A percentile compares a stretch with the other conserved stretches of the same genome.
phyloP scores from a whole-genome alignment of 2,329 filamentous ascomycete genomes.

The Lasiodiplodia sp. region DNA sequence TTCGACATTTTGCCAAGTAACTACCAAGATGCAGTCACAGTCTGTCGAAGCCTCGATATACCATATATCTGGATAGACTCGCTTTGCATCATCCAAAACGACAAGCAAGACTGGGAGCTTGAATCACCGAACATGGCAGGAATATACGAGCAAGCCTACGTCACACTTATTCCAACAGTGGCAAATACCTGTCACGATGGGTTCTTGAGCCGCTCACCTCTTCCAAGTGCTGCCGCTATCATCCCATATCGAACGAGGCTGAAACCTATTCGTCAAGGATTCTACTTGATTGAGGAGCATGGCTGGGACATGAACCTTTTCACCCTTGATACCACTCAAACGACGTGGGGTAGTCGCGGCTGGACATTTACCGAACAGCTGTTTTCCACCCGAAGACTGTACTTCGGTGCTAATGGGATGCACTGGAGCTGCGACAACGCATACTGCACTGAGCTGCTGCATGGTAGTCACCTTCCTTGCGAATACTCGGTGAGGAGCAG shows the following conservation, averaged over 20 bases:
- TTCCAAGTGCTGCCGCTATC: background rate
- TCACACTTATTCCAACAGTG: conserved; percentile 19
- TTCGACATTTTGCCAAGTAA: conserved; percentile 3
- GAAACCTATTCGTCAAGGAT: background rate
- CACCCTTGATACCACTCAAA: background rate
- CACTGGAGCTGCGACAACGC: background rate
- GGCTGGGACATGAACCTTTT: background rate
- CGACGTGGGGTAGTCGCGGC: background rate
- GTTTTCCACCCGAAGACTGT: background rate
- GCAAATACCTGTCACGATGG: background rate
- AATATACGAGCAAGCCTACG: conserved; percentile 30
- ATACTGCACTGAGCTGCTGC: background rate
- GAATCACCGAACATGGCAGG: conserved; percentile 13
- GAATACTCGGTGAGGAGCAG: background rate
- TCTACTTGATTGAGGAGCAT: background rate
- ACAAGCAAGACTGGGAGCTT: conserved; percentile 20
- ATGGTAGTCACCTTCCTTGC: background rate
- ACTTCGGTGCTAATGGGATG: background rate
- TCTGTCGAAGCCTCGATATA: conserved; percentile 7
- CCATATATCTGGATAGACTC: conserved; percentile 34
- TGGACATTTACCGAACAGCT: conserved; percentile 8
- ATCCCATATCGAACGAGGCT: background rate
- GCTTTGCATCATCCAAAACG: conserved; percentile 33
- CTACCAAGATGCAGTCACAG: conserved; percentile 29
- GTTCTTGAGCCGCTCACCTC: background rate